Evolutionary conservation across 2,329 filamentous ascomycete genomes (phyloP).

Genomic region (Xylaria hypoxylon): DNA sequence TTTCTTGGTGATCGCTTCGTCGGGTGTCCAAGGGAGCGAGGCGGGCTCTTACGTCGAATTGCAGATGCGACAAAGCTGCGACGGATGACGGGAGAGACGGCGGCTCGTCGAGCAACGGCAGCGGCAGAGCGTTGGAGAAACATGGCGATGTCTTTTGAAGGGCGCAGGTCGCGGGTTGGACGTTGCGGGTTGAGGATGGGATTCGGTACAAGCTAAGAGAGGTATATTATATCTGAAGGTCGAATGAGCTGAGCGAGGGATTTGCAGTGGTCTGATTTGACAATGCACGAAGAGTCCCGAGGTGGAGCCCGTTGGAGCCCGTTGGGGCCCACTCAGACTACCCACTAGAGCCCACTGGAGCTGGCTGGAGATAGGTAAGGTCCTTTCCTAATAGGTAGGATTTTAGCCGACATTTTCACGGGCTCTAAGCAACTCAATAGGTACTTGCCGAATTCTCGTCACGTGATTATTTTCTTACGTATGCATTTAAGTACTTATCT

Average conservation of each 20-base stretch:
- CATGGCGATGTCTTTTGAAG: slow-evolving; percentile 57
- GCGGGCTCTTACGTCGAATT: slow-evolving; percentile 66
- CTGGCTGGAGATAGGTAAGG: too few species aligned
- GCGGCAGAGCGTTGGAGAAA: slow-evolving; percentile 73
- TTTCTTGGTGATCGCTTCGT: slow-evolving; percentile 27
- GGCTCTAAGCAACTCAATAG: too few species aligned
- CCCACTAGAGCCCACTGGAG: too few species aligned
- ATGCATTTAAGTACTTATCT: too few species aligned
- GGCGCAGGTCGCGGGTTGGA: slow-evolving; percentile 1
- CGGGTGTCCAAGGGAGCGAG: slow-evolving; percentile 40
- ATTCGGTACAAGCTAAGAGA: not conserved
- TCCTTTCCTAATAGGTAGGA: slow-evolving; percentile 35
- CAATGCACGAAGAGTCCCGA: slow-evolving; percentile 36
- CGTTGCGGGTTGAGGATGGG: slow-evolving; percentile 27
- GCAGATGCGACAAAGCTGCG: slow-evolving; percentile 71
- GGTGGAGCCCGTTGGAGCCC: slow-evolving; percentile 31
- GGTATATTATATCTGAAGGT: slow-evolving; percentile 27
- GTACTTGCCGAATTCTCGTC: too few species aligned
- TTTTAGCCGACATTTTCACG: slow-evolving; percentile 41
- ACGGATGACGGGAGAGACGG: slow-evolving; percentile 63
- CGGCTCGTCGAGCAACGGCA: slow-evolving; percentile 70
- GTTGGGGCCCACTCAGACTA: too few species aligned
- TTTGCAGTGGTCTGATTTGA: slow-evolving; percentile 62
- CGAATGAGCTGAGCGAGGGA: slow-evolving; percentile 50
- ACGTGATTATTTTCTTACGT: too few species aligned